These are phyloP conservation scores for Silene conica DNA, from an alignment of 148 eudicot genomes.

Conservation along the genomic window DNA sequence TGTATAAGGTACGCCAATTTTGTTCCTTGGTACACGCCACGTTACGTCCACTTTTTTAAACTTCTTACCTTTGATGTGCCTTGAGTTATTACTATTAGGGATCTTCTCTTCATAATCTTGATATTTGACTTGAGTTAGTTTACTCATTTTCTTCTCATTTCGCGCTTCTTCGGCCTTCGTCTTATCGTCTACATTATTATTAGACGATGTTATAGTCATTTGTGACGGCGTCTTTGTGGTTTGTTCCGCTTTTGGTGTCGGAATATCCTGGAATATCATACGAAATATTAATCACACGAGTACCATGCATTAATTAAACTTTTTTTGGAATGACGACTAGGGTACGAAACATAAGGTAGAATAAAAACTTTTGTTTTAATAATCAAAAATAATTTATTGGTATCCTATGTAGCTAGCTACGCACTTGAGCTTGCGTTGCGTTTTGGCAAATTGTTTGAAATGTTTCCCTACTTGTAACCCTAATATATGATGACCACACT, in stretches of 20 bases:
- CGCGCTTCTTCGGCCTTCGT: neutral
- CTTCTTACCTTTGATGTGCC: neutral
- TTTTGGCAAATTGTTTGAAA: neutral
- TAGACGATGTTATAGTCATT: neutral
- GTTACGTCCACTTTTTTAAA: neutral
- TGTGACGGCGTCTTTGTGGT: neutral
- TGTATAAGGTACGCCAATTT: neutral
- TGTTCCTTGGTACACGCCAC: slow-evolving; percentile 2
- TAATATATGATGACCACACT: too few relatives aligned
- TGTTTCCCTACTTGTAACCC: too few relatives aligned
- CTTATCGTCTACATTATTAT: neutral
- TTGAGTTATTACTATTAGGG: neutral
- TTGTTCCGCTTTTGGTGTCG: neutral
- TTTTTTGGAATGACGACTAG: neutral
- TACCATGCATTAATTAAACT: too few relatives aligned
- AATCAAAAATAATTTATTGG: too few relatives aligned
- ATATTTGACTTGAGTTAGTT: neutral
- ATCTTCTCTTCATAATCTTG: neutral
- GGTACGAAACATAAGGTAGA: neutral
- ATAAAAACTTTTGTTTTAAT: too few relatives aligned
- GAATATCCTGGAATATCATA: neutral
- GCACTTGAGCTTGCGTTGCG: neutral
- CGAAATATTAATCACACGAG: neutral
- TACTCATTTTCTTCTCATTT: neutral
- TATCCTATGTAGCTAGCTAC: too few relatives aligned